A percentile compares a stretch with the other conserved stretches of the same genome.
phyloP scores from a whole-genome alignment of 2,329 filamentous ascomycete species.

The Ophiostoma ips region DNA sequence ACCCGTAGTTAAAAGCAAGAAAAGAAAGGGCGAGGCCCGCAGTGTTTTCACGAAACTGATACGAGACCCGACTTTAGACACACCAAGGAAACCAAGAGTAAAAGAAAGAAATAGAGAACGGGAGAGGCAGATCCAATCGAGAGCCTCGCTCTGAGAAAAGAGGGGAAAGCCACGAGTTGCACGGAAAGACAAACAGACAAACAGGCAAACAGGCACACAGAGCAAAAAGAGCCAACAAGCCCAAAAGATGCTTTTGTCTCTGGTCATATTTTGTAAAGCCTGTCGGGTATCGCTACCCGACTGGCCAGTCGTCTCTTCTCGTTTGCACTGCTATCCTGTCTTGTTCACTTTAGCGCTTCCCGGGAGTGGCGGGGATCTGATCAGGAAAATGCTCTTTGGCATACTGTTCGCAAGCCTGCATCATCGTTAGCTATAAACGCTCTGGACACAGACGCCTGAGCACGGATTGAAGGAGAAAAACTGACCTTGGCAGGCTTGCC shows the following conservation, averaged over 20 bases:
- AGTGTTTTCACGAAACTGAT: background rate
- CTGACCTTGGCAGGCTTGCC: constrained; percentile 88
- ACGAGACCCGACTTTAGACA: background rate
- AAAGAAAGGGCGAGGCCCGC: background rate
- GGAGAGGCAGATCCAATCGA: background rate
- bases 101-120: background rate
- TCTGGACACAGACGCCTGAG: background rate
- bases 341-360: background rate
- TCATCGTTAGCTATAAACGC: too few species aligned
- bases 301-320: background rate
- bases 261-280: too few species aligned
- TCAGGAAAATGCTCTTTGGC: constrained; percentile 78
- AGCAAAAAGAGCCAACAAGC: background rate
- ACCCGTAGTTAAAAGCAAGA: constrained; percentile 6
- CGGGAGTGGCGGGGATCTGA: constrained; percentile 22
- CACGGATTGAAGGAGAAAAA: background rate
- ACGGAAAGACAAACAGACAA: background rate
- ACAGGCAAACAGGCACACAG: background rate
- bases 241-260: too few species aligned
- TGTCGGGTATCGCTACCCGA: too few species aligned
- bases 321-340: background rate
- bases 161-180: background rate
- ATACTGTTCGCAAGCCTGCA: constrained; percentile 53
- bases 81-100: background rate
- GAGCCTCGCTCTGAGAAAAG: background rate